phyloP scores from a whole-genome alignment of 2,329 filamentous ascomycete species.

The Sporothrix inflata region DNA sequence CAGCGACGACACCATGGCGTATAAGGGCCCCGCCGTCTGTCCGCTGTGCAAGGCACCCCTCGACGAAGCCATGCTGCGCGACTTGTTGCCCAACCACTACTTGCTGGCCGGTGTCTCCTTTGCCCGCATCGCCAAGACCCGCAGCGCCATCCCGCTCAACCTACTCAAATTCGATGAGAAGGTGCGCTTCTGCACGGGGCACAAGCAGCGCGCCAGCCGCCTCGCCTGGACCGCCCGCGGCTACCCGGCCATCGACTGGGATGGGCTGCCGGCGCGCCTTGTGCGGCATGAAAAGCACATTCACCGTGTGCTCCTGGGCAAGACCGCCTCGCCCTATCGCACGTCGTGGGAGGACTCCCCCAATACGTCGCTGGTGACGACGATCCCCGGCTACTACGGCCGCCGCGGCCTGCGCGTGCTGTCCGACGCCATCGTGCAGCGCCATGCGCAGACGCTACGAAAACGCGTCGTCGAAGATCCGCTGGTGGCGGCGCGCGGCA shows the following conservation, averaged over 20 bases:
- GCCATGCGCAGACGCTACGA: slow-evolving; percentile 63
- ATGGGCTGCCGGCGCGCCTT: slow-evolving; percentile 61
- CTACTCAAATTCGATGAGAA: slow-evolving; percentile 61
- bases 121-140: background rate
- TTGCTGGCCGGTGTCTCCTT: slow-evolving; percentile 1
- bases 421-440: slow-evolving; percentile 67
- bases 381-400: slow-evolving; percentile 82
- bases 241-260: slow-evolving; percentile 76
- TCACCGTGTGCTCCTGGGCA: slow-evolving; percentile 61
- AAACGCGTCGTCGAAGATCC: slow-evolving; percentile 65
- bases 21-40: slow-evolving; percentile 48
- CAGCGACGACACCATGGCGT: slow-evolving; percentile 27
- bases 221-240: slow-evolving; percentile 53
- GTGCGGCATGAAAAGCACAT: slow-evolving; percentile 58
- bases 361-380: slow-evolving; percentile 39
- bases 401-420: slow-evolving; percentile 72
- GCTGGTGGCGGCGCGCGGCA: slow-evolving; percentile 67
- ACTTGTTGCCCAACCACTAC: slow-evolving; percentile 14
- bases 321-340: slow-evolving; percentile 62
- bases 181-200: slow-evolving; percentile 64
- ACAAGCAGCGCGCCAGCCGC: slow-evolving; percentile 60
- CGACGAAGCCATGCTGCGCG: slow-evolving; percentile 55
- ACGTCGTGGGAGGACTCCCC: slow-evolving; percentile 47
- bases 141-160: slow-evolving; percentile 23
- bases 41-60: slow-evolving; percentile 69